Base-by-base conservation (phyloP, 352 stramenopile genomes). In the Globisporangium paroecandrum region DNA sequence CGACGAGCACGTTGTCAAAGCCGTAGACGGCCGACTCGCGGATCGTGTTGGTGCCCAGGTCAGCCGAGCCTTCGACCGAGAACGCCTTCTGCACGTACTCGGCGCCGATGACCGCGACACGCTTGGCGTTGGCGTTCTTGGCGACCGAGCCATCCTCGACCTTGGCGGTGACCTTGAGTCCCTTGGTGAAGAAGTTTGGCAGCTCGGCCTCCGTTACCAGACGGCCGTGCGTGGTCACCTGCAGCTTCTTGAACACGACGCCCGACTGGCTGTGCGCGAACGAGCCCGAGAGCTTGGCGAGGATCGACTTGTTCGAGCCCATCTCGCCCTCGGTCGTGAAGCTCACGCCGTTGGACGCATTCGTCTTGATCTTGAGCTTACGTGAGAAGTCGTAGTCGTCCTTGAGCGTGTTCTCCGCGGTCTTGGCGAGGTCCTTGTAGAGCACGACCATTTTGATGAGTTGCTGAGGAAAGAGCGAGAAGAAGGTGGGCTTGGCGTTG, bases 341-440 rank as follows among this genome's bases (percentile, higher is more conserved):
- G 59, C 72, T 77, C 41, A 96, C 88, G 64, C 88, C 86, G 74
- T 94, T 94, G 29, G 87, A 77, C 38, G 86, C 84, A 76, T 93
- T 96, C 73, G 79, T 96, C 79, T 94, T 96, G 82, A 96, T 82
- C 80, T 96, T 96, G 68, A 96, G 82, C 89, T 96, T 96, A 75
- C 89, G 89, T 59, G 81, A 91, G 79, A 88, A 96, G 81, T 96
- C 89, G 68, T 96, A 96, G 83, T 96, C 89, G 60, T 96, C 89
- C 58, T 82, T 82, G 51, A 95, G 85, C n/a, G 89, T 81, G 71
- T 90, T 89, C 78, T 93, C 84, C 27, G 84, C 85, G 59, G 82
- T 95, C 78, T 94, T 95, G 75, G 83, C 79, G 34, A 95, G 80
- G 75, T 95, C 87, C 76, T 95, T 95, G 79, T 88, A 95, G 53